phyloP scores from a whole-genome alignment of 2,329 filamentous ascomycete species.

The Epichloe coenophiala region DNA sequence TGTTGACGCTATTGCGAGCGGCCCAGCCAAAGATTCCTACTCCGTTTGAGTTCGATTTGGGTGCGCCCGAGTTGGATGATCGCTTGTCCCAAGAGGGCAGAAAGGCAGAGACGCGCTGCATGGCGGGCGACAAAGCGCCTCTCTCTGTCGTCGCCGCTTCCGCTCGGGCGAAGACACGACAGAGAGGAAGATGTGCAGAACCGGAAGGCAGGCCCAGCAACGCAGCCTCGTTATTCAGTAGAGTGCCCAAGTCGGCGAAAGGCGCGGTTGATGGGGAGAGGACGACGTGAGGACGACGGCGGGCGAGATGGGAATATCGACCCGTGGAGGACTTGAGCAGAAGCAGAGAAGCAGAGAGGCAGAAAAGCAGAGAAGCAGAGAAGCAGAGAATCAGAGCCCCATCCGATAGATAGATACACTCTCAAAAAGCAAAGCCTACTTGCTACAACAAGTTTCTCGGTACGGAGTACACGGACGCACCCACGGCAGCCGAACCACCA shows the following conservation, averaged over 20 bases:
- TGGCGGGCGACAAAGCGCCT: slow-evolving; percentile 20
- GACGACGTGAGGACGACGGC: background rate
- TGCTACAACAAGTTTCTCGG: too few relatives aligned
- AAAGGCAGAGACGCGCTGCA: slow-evolving; percentile 31
- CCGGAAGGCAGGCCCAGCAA: slow-evolving; percentile 9
- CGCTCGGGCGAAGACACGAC: slow-evolving; percentile 19
- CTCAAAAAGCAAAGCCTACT: too few relatives aligned
- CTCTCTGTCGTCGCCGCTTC: slow-evolving; percentile 22
- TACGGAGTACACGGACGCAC: too few relatives aligned
- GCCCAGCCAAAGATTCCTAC: slow-evolving; percentile 29
- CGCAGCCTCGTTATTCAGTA: slow-evolving; percentile 4
- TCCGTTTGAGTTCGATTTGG: slow-evolving; percentile 10
- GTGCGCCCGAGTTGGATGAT: slow-evolving; percentile 18
- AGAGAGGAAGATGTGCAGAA: slow-evolving; percentile 16
- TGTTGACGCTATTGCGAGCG: slow-evolving; percentile 31
- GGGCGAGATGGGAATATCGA: background rate
- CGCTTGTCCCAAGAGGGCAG: slow-evolving; percentile 33
- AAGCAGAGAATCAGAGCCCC: too few relatives aligned
- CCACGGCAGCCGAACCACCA: background rate
- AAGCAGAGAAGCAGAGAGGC: too few relatives aligned
- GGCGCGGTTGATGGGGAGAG: background rate
- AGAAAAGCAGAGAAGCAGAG: too few relatives aligned
- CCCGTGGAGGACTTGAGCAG: background rate
- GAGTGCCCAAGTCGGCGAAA: background rate
- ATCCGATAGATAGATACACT: too few relatives aligned